A percentile compares a stretch with the other conserved stretches of the same genome.
Evolutionary conservation across 2,329 filamentous ascomycete species (phyloP).

Genomic region (Clarireedia homoeocarpa): DNA sequence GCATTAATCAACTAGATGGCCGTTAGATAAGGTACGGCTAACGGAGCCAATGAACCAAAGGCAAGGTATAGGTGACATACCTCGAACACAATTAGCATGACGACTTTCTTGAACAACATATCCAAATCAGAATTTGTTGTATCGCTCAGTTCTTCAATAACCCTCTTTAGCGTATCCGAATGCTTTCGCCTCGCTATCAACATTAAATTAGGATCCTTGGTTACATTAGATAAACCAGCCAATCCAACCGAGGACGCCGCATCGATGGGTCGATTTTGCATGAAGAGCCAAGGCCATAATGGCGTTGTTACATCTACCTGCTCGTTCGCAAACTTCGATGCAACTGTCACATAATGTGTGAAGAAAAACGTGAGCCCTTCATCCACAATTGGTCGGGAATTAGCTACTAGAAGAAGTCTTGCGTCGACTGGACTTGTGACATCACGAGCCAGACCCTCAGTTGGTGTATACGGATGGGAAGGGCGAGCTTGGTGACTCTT

Average conservation of each 20-base stretch:
- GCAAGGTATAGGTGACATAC: slow-evolving; percentile 9
- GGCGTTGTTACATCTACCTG: slow-evolving; percentile 21
- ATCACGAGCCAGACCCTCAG: not conserved
- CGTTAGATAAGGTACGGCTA: not conserved
- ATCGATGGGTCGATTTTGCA: slow-evolving; percentile 20
- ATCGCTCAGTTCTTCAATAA: slow-evolving; percentile 38
- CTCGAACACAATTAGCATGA: slow-evolving; percentile 46
- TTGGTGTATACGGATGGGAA: not conserved
- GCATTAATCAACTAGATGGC: slow-evolving; percentile 9
- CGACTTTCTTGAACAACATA: slow-evolving; percentile 43
- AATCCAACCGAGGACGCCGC: slow-evolving; percentile 47
- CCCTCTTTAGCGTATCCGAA: slow-evolving; percentile 39
- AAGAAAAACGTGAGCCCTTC: slow-evolving; percentile 22
- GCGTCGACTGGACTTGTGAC: not conserved
- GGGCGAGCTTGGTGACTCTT: not conserved
- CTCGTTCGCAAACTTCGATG: not conserved
- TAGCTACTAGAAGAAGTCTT: not conserved
- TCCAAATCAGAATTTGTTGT: slow-evolving; percentile 39
- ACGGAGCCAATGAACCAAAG: not conserved
- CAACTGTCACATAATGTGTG: slow-evolving; percentile 14
- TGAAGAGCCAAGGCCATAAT: not conserved
- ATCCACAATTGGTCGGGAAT: slow-evolving; percentile 7
- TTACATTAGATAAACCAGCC: slow-evolving; percentile 39
- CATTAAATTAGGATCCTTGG: slow-evolving; percentile 32
- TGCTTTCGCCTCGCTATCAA: slow-evolving; percentile 43